Conservation (phyloP, 2,329 filamentous ascomycete genomes). For the Colletotrichum coccodes region DNA sequence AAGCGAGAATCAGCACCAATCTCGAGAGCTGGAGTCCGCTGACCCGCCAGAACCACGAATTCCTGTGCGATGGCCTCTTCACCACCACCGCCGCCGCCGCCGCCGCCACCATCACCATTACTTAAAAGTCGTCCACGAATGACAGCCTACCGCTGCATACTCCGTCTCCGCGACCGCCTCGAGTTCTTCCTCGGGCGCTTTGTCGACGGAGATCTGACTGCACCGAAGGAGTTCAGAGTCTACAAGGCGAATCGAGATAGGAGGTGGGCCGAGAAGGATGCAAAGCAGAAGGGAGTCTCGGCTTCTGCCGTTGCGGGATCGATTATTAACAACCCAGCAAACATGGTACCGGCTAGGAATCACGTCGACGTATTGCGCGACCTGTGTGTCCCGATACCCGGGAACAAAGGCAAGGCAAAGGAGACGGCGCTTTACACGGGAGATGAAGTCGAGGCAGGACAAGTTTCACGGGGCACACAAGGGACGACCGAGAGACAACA, state of each 20-base stretch:
- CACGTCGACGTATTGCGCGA: neutral
- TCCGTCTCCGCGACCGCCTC: constrained; percentile 27
- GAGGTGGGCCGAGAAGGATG: constrained; percentile 7
- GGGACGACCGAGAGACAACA: neutral
- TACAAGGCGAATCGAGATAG: constrained; percentile 16
- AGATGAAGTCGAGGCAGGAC: neutral
- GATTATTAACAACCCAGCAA: neutral
- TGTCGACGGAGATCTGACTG: constrained; percentile 17
- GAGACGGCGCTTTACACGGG: neutral
- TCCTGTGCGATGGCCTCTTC: neutral
- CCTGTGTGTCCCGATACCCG: neutral
- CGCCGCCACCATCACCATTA: neutral
- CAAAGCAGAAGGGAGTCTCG: neutral
- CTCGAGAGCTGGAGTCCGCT: neutral
- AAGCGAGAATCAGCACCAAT: neutral
- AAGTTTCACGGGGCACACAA: neutral
- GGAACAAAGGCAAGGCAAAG: neutral
- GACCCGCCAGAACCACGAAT: neutral
- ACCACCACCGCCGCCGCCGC: neutral
- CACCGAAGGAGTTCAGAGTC: neutral
- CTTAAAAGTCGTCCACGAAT: neutral
- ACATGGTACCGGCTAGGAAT: neutral
- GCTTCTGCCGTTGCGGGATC: neutral
- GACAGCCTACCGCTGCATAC: constrained; percentile 11
- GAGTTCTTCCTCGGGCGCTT: constrained; percentile 20